Evolutionary conservation across 768 basidiomycete genomes (phyloP).

Genomic region (Pluteus cervinus): DNA sequence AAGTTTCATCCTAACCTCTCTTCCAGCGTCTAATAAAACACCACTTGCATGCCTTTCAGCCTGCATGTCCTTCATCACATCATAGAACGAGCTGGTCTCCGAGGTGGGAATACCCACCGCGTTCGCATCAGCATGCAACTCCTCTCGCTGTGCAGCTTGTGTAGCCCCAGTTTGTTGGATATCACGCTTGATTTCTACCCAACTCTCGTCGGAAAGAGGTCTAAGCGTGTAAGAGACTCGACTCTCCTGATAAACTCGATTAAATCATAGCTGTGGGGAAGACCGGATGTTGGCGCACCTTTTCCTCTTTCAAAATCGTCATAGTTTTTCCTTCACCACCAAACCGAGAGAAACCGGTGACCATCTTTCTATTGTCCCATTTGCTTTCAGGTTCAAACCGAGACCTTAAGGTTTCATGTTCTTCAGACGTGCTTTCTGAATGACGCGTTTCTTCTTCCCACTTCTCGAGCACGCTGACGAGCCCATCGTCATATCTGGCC

Average conservation of each 20-base stretch:
- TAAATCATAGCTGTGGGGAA: neutral
- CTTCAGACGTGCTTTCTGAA: conserved; percentile 28
- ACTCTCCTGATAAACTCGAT: conserved; percentile 23
- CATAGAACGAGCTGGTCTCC: conserved; percentile 40
- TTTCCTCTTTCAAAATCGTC: conserved; percentile 24
- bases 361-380: conserved; percentile 80
- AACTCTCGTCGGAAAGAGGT: conserved; percentile 37
- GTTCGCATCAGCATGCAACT: conserved; percentile 16
- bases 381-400: conserved; percentile 35
- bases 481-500: conserved; percentile 72
- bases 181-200: conserved; percentile 33
- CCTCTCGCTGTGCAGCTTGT: conserved; percentile 8
- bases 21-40: conserved; percentile 54
- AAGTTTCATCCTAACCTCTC: conserved; percentile 67
- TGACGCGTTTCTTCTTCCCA: conserved; percentile 55
- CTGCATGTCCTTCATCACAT: conserved; percentile 18
- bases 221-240: conserved; percentile 40
- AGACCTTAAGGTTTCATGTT: conserved; percentile 12
- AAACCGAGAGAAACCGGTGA: conserved; percentile 65
- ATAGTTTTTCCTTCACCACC: conserved; percentile 31
- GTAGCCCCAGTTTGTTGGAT: conserved; percentile 16
- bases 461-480: conserved; percentile 56
- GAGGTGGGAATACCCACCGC: conserved; percentile 25
- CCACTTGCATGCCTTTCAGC: conserved; percentile 26
- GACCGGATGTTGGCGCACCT: conserved; percentile 19